Evolutionary conservation across 495 filamentous ascomycete species (phyloP), one percentile per base, ranked within the genome.

Genomic region (Aspergillus nidulans): DNA sequence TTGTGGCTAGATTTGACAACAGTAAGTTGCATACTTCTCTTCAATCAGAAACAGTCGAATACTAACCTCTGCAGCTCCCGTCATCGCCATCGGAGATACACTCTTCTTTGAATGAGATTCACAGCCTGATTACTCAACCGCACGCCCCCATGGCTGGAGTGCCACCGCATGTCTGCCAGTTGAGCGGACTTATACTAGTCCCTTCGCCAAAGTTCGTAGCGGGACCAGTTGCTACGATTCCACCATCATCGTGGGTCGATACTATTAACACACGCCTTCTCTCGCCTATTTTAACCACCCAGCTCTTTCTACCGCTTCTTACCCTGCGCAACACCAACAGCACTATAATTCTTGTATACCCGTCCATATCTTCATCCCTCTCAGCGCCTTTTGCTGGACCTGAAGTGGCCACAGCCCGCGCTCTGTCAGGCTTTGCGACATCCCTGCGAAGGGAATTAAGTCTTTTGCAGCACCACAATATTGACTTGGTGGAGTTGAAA

Each of bases 221-320:
- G 38, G 85, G 86, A 3, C 87, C 89, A 1, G 85, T 96, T 38
- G 90, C 90, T 52, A 91, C 87, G 4, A 84, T 96, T 53, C 82
- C 90, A 8, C 82, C 88, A 0, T 87, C 86, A 18, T 80, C 81
- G 57, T 96, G 92, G 81, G 87, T 88, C 50, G 91, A 97, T 64
- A 85, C 87, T 13, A 79, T 97, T 60, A 96, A 96, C 74, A 89
- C 88, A 5, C 90, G 92, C 50, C 78, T 97, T n/a, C 81, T 97
- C 25, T 85, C 88, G n/a, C 92, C 95, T 4, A 87, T 97, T 56
- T 79, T 95, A 52, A 90, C 86, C 0, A 79, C 89, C 10, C 91
- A 96, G 66, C 80, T 87, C 21, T 96, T 97, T 74, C 77, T 97
- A 1, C 92, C 90, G 0, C 83, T 89, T 23, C 77, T 97, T 41